Evolutionary conservation across 257 asterid genomes (phyloP).

Genomic region (Solanum pimpinellifolium): DNA sequence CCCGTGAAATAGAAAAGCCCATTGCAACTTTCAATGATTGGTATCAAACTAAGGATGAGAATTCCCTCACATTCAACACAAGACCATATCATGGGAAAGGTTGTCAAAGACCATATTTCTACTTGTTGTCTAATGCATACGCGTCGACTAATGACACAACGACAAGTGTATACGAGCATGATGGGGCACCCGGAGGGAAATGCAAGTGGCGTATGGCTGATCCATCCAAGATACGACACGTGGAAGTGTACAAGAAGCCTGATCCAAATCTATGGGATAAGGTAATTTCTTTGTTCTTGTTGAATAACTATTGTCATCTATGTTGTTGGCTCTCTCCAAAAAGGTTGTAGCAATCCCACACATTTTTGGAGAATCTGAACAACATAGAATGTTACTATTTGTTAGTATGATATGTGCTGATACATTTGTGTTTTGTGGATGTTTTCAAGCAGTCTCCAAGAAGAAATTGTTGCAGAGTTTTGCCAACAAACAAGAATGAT

Average conservation of each 20-base stretch:
- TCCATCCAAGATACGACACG: constrained; percentile 15
- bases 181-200: not conserved
- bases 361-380: not conserved
- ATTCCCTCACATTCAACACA: constrained; percentile 23
- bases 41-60: constrained; percentile 13
- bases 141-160: constrained; percentile 9
- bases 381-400: not conserved
- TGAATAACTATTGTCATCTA: not conserved
- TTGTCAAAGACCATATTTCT: constrained; percentile 23
- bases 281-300: not conserved
- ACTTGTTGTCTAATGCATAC: constrained; percentile 7
- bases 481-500: constrained; percentile 18
- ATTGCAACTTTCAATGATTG: constrained; percentile 21
- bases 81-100: constrained; percentile 5
- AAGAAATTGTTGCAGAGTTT: constrained; percentile 36
- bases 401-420: not conserved
- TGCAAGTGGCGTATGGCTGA: constrained; percentile 10
- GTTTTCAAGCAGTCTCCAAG: constrained; percentile 21
- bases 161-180: not conserved
- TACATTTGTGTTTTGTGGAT: not conserved
- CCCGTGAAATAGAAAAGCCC: constrained; percentile 31
- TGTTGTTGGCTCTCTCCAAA: not conserved
- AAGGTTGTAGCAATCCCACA: not conserved
- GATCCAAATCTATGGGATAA: constrained; percentile 35
- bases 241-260: constrained; percentile 24